phyloP scores from a whole-genome alignment of 2,329 filamentous ascomycete genomes.

The Zymoseptoria tritici region DNA sequence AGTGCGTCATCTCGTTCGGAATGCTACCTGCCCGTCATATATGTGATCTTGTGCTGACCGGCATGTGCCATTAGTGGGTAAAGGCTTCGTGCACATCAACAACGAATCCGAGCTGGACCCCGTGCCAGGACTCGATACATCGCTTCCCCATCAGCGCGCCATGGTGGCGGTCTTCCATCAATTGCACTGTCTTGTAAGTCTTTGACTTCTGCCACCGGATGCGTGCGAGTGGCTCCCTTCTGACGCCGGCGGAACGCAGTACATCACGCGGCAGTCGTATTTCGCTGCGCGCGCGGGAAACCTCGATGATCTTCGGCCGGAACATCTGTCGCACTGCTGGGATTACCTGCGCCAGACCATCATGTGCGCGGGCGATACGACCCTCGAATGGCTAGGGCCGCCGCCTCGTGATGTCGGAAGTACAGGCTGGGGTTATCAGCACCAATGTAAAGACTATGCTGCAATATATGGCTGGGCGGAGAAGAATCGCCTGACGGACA shows the following conservation, averaged over 20 bases:
- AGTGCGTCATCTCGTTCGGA: too few relatives aligned
- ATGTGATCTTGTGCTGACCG: too few relatives aligned
- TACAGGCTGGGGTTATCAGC: slow-evolving; percentile 1
- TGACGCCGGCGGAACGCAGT: neutral
- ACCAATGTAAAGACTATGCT: slow-evolving; percentile 1
- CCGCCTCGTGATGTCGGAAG: neutral
- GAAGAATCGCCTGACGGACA: neutral
- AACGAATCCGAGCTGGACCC: slow-evolving; percentile 4
- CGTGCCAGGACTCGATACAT: slow-evolving; percentile 15
- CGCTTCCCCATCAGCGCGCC: slow-evolving; percentile 22
- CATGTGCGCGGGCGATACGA: slow-evolving; percentile 6
- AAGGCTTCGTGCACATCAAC: slow-evolving; percentile 29
- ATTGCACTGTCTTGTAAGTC: slow-evolving; percentile 6
- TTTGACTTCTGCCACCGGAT: neutral
- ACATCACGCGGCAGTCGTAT: neutral
- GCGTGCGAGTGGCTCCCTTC: neutral
- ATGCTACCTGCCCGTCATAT: too few relatives aligned
- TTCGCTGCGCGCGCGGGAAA: neutral
- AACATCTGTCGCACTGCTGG: slow-evolving; percentile 4
- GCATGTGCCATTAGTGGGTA: slow-evolving; percentile 10
- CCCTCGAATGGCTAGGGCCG: slow-evolving; percentile 4
- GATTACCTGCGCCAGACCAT: slow-evolving; percentile 6
- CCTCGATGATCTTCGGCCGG: neutral
- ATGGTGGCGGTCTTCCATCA: slow-evolving; percentile 14
- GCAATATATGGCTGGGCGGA: neutral